These are phyloP conservation scores for Cornus suecica DNA, from an alignment of 148 eudicot genomes.

Conservation along the genomic window DNA sequence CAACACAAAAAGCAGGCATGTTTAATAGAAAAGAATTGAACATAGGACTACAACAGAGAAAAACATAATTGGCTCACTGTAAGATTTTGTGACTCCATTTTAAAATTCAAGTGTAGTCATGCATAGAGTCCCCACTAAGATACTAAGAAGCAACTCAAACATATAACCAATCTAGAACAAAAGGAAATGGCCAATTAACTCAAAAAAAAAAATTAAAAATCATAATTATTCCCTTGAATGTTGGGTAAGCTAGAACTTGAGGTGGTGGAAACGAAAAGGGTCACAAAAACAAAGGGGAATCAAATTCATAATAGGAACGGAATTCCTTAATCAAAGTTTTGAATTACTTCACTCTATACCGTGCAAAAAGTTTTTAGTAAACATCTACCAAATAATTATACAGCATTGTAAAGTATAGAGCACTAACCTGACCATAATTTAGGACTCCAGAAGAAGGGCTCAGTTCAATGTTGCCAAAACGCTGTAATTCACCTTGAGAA, in stretches of 20 bases:
- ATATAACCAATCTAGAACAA: too few species aligned
- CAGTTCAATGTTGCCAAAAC: constrained; percentile 88
- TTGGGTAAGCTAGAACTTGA: neutral
- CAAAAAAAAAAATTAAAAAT: neutral
- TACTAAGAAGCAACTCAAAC: too few species aligned
- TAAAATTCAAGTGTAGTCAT: too few species aligned
- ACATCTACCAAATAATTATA: neutral
- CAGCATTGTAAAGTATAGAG: neutral
- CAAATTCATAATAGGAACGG: neutral
- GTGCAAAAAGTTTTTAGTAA: neutral
- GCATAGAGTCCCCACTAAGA: too few species aligned
- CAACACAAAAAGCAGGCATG: too few species aligned
- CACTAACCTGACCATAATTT: constrained; percentile 89
- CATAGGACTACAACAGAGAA: too few species aligned
- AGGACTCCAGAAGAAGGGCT: constrained; percentile 95
- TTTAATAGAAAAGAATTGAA: too few species aligned
- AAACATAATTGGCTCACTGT: too few species aligned
- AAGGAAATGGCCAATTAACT: neutral
- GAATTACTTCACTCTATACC: neutral
- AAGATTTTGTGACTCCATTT: too few species aligned
- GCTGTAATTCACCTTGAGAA: constrained; percentile 64
- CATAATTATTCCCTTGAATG: neutral
- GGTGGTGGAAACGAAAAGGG: neutral
- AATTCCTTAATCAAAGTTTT: neutral
- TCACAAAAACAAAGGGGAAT: neutral